Evolutionary conservation across 805 yeast genomes (phyloP).

Genomic region (Wickerhamiella spandovensis): DNA sequence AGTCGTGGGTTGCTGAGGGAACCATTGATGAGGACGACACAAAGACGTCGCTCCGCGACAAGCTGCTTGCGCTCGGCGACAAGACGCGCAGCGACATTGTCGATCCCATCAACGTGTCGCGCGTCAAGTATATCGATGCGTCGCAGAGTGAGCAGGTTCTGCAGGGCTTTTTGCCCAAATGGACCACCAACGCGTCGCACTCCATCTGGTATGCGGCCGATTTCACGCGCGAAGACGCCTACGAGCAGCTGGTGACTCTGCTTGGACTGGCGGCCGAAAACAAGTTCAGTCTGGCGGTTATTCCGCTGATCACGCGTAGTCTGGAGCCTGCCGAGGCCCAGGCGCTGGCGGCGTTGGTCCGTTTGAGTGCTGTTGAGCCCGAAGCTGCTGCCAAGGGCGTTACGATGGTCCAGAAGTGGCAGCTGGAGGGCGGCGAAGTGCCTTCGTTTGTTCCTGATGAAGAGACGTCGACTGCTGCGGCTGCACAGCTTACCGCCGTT

Average conservation of each 20-base stretch:
- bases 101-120: constrained; percentile 7
- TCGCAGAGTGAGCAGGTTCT: background rate
- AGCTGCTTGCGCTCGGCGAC: constrained; percentile 8
- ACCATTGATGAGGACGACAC: constrained; percentile 16
- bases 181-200: constrained; percentile 5
- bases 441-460: background rate
- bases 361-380: background rate
- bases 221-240: constrained; percentile 28
- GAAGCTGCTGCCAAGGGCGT: background rate
- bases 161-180: constrained; percentile 3
- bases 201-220: constrained; percentile 48
- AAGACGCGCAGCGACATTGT: constrained; percentile 5
- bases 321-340: background rate
- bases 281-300: background rate
- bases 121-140: constrained; percentile 22
- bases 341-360: background rate
- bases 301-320: background rate
- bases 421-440: background rate
- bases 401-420: background rate
- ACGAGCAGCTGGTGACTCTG: constrained; percentile 33
- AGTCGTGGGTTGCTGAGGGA: constrained; percentile 18
- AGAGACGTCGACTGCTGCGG: background rate
- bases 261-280: constrained; percentile 16
- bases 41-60: constrained; percentile 10
- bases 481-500: background rate